Base-by-base conservation (phyloP, 225 moss, liverwort and hornwort species). In the Climacium dendroides region DNA sequence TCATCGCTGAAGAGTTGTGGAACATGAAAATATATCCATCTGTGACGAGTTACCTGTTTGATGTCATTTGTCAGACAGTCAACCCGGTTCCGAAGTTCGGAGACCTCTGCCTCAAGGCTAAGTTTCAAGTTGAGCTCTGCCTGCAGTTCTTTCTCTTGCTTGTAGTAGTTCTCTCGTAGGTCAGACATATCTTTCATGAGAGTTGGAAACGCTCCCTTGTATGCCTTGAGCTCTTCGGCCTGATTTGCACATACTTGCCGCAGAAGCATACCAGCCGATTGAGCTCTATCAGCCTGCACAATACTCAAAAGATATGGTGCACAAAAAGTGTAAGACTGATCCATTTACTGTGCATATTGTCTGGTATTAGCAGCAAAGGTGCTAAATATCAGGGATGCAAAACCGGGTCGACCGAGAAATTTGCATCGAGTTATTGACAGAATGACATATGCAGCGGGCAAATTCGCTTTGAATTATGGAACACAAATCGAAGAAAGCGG, bases 231-330 rank as follows among this genome's bases (percentile, higher is more conserved):
- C 83, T 92, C 94, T 83, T 92, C 92, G 47, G 88, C 87, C 87
- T 94, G 94, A 66, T 92, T 91, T 54, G 90, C 87, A 88, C 94
- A 94, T 45, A 94, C 89, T 85, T 94, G 92, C 77, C 91, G 92
- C 64, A 94, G 87, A 75, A 94, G 87, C 91, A 94, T 94, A 80
- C 92, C 90, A 48, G 94, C 92, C 64, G 91, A 92, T 65, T 89
- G 91, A 67, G 89, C 87, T 82, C 94, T 92, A 41, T 89, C 94
- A 89, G 69, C 87, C 94, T 94, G 90, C 80, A 72, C 73, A 66
- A 85, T 11, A 45, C 14, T 41, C 83, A 85, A 77, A 78, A 63
- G 72, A 43, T 28, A 53, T 43, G 62, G 55, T 43, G 72, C 85
- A 82, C 70, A 55, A 64, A 84, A 39, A 15, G 54, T 35, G 26